phyloP scores from a whole-genome alignment of 371 early-diverging fungal genomes.

The Cokeromyces recurvatus region DNA sequence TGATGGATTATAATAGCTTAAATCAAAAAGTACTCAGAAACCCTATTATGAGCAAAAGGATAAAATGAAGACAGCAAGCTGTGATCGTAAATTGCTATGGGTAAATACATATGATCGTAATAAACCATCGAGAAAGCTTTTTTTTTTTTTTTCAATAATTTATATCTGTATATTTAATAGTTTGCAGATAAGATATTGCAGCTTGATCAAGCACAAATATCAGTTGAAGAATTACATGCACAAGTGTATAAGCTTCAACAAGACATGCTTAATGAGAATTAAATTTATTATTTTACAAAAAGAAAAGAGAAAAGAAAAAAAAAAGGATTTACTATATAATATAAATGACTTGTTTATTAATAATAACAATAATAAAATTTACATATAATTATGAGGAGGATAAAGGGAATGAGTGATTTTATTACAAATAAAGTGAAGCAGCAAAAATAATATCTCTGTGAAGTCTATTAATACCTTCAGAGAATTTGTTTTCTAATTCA shows the following conservation, averaged over 20 bases:
- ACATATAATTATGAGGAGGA: no score
- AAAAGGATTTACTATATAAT: no score
- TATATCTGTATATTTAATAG: no score
- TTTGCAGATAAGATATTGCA: slow-evolving; percentile 38
- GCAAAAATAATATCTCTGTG: slow-evolving; percentile 99
- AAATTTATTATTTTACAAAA: slow-evolving; percentile 8
- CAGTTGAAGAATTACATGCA: slow-evolving; percentile 7
- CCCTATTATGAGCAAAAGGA: not conserved
- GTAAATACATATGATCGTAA: not conserved
- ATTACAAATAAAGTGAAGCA: slow-evolving; percentile 92
- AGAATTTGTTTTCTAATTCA: slow-evolving; percentile 96
- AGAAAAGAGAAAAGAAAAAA: no score
- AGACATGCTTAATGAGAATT: slow-evolving; percentile 5
- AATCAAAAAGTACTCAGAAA: no score
- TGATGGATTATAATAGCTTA: not conserved
- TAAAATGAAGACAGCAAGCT: not conserved
- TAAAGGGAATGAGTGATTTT: no score
- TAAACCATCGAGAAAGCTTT: not conserved
- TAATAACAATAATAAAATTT: no score
- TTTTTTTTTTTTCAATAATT: not conserved
- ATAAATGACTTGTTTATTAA: no score
- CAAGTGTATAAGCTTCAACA: slow-evolving; percentile 13
- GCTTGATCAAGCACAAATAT: slow-evolving; percentile 6
- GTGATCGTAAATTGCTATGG: slow-evolving; percentile 24
- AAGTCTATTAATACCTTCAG: slow-evolving; percentile 88